These are phyloP conservation scores for Claviceps pazoutovae DNA, from an alignment of 2,329 filamentous ascomycete species.

Conservation along the genomic window DNA sequence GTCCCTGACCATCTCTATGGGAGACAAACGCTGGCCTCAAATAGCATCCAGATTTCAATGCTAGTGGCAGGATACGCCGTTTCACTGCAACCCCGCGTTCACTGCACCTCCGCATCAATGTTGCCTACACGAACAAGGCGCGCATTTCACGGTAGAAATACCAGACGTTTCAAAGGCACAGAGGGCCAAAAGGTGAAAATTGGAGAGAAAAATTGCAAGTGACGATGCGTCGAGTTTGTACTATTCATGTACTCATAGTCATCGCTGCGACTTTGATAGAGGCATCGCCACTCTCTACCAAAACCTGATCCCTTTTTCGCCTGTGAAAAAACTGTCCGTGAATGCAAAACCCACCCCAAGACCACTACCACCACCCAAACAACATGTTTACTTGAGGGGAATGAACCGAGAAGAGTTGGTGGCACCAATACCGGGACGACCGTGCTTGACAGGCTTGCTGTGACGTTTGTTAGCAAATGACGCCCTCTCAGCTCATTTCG, in stretches of 20 bases:
- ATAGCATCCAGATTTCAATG: background rate
- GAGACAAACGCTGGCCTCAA: background rate
- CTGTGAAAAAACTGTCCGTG: constrained; percentile 33
- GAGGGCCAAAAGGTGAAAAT: background rate
- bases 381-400: constrained; percentile 90
- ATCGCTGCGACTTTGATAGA: constrained; percentile 30
- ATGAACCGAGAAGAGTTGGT: constrained; percentile 99
- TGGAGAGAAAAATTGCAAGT: constrained; percentile 6
- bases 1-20: background rate
- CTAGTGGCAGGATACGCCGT: background rate
- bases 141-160: background rate
- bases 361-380: constrained; percentile 21
- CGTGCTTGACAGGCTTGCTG: constrained; percentile 99
- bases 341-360: constrained; percentile 39
- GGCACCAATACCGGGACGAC: constrained; percentile 99
- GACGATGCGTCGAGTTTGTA: constrained; percentile 29
- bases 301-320: constrained; percentile 44
- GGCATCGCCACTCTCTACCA: constrained; percentile 28
- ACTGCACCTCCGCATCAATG: too few relatives aligned
- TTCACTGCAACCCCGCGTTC: background rate
- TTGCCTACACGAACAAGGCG: background rate
- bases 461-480: constrained; percentile 33
- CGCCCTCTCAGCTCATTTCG: background rate
- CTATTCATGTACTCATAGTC: constrained; percentile 31
- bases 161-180: background rate